These are phyloP conservation scores for Rhododendron simsii DNA, from an alignment of 148 eudicot genomes.

Conservation along the genomic window DNA sequence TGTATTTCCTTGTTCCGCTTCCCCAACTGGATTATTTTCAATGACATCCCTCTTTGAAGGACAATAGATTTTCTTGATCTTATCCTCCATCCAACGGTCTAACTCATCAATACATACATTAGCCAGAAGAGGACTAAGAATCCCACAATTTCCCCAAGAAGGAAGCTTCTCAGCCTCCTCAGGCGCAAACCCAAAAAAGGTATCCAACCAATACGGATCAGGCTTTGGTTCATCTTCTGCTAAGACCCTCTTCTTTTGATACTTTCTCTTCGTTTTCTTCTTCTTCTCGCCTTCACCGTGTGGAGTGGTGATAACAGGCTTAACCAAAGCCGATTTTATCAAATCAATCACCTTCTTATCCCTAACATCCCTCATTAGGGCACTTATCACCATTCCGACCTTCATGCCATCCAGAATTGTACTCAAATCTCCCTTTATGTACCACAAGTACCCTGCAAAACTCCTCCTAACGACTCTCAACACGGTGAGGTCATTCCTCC, in stretches of 20 bases:
- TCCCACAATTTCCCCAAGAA: slow-evolving; percentile 91
- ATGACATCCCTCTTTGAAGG: slow-evolving; percentile 91
- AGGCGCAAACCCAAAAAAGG: slow-evolving; percentile 90
- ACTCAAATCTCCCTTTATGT: slow-evolving; percentile 86
- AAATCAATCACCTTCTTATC: slow-evolving; percentile 90
- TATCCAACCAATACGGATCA: slow-evolving; percentile 84
- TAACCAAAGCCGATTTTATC: slow-evolving; percentile 67
- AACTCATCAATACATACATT: slow-evolving; percentile 77
- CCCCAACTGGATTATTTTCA: slow-evolving; percentile 85
- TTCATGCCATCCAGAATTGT: slow-evolving; percentile 88
- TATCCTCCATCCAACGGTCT: slow-evolving; percentile 89
- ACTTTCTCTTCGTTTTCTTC: slow-evolving; percentile 67
- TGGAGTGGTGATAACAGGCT: slow-evolving; percentile 64
- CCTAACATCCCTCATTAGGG: slow-evolving; percentile 83
- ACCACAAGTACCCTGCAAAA: slow-evolving; percentile 95
- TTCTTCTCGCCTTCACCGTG: slow-evolving; percentile 44
- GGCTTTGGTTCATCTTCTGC: slow-evolving; percentile 96
- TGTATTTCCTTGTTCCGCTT: slow-evolving; percentile 86
- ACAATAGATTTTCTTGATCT: slow-evolving; percentile 64
- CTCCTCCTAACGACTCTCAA: slow-evolving; percentile 76
- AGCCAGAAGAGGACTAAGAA: slow-evolving; percentile 75
- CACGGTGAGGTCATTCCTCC: slow-evolving; percentile 76
- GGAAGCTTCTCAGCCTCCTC: slow-evolving; percentile 87
- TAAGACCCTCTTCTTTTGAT: slow-evolving; percentile 80
- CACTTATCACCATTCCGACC: slow-evolving; percentile 73